Evolutionary conservation across 331 rosid genomes (phyloP).

Genomic region (Quercus tomentella): DNA sequence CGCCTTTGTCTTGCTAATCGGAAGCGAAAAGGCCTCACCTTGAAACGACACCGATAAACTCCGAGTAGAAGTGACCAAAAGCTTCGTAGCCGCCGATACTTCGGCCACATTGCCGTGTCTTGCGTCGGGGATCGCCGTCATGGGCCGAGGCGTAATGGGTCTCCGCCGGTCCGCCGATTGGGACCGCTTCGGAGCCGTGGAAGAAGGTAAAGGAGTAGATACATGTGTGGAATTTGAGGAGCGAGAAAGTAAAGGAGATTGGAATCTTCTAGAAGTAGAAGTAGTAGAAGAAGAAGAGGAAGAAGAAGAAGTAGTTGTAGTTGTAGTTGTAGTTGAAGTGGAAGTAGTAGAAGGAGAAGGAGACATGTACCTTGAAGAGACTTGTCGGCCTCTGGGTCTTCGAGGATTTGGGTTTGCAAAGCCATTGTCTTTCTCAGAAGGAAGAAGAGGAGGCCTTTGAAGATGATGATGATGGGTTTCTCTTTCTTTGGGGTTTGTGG

Average conservation of each 20-base stretch:
- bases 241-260: conserved; percentile 86
- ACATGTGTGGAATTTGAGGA: conserved; percentile 60
- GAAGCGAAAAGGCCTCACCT: conserved; percentile 92
- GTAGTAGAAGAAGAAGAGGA: conserved; percentile 25
- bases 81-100: conserved; percentile 70
- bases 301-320: conserved; percentile 18
- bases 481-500: conserved; percentile 26
- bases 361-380: conserved; percentile 97
- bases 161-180: conserved; percentile 89
- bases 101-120: conserved; percentile 48
- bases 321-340: conserved; percentile 18
- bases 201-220: conserved; percentile 47
- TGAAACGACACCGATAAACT: conserved; percentile 96
- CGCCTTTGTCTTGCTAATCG: conserved; percentile 89
- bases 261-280: conserved; percentile 68
- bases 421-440: conserved; percentile 69
- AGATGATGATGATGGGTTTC: conserved; percentile 13
- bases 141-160: conserved; percentile 43
- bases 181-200: conserved; percentile 57
- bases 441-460: conserved; percentile 46
- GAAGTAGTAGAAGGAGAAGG: conserved; percentile 67
- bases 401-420: conserved; percentile 21
- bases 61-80: conserved; percentile 85
- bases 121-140: conserved; percentile 47
- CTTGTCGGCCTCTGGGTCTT: conserved; percentile 74